Evolutionary conservation across 257 asterid genomes (phyloP).

Genomic region (Agastache rugosa): DNA sequence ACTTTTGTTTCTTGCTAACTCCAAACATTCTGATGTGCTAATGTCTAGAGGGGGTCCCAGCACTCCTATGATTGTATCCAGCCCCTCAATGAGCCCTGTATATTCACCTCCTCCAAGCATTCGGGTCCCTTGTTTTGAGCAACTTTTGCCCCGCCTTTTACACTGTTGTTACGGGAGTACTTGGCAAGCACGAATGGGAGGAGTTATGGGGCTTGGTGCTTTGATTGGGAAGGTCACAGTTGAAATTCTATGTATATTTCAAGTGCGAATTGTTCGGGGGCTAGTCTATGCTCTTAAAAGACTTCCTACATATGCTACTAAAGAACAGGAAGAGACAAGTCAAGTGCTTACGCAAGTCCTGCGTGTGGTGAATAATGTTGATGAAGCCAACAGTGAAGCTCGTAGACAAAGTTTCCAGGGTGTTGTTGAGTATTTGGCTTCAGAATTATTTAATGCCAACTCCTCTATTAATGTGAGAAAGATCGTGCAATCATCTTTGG

Average conservation of each 20-base stretch:
- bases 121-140: constrained; percentile 95
- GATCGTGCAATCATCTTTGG: constrained; percentile 97
- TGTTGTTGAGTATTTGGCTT: constrained; percentile 92
- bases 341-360: constrained; percentile 97
- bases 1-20: constrained; percentile 88
- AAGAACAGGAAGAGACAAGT: constrained; percentile 97
- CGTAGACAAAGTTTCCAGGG: constrained; percentile 94
- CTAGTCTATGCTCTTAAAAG: constrained; percentile 93
- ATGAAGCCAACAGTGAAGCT: constrained; percentile 96
- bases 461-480: constrained; percentile 87
- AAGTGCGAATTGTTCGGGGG: constrained; percentile 90
- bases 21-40: constrained; percentile 76
- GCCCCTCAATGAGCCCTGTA: constrained; percentile 99
- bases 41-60: constrained; percentile 91
- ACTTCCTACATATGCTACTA: constrained; percentile 89
- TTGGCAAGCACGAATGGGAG: constrained; percentile 99
- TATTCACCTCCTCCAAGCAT: constrained; percentile 98
- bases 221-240: constrained; percentile 96
- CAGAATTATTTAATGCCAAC: constrained; percentile 88
- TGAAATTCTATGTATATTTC: constrained; percentile 81
- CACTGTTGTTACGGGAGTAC: constrained; percentile 94
- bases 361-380: constrained; percentile 96
- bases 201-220: constrained; percentile 97
- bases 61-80: constrained; percentile 96
- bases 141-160: constrained; percentile 89